Base-by-base conservation (phyloP, 2,329 filamentous ascomycete genomes). In the Hymenoscyphus scutula region DNA sequence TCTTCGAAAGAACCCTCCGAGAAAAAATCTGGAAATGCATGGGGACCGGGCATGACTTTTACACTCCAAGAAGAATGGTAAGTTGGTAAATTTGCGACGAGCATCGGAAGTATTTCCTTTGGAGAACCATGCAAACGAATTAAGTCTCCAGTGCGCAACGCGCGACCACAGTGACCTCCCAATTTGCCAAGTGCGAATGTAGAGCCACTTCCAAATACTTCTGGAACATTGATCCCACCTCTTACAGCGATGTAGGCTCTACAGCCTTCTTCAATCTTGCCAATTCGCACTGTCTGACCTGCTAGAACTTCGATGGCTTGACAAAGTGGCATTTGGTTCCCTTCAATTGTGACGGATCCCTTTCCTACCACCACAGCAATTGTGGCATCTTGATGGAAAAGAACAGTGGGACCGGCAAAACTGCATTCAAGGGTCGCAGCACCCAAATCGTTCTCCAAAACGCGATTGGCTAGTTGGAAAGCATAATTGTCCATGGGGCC, bases 351-450 rank as follows among this genome's bases (percentile, higher is more conserved):
- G 1, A 78, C 78, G 6, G 81, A 77, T 69, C 85, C 80, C 0
- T 78, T 73, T 2, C 85, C 82, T 54, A 85, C 86, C 51, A 83
- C 84, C 13, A 88, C 66, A 2, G 85, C 79, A 7, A 88, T 76
- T 1, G 85, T 74, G 1, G 84, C 84, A 15, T 80, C 74, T 1
- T 77, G 78, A 3, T 83, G 71, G 67, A 88, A 88, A 0, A 76
- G 75, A 23, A 89, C 71, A 34, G 86, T 83, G 0, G 86, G 85
- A 0, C 86, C 86, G 15, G 77, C 81, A 17, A 87, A 68, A 0
- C 85, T 88, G 29, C 87, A 83, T 67, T 89, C 86, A 0, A 89
- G 72, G 0, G 78, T 79, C 70, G 86, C 86, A 3, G 74, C 78
- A 0, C 77, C 78, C 0, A 76, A 70, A 0, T 77, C 67, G 59